These are phyloP conservation scores for Ophiocordyceps robertsii DNA, from an alignment of 2,329 filamentous ascomycete species.

Conservation along the genomic window DNA sequence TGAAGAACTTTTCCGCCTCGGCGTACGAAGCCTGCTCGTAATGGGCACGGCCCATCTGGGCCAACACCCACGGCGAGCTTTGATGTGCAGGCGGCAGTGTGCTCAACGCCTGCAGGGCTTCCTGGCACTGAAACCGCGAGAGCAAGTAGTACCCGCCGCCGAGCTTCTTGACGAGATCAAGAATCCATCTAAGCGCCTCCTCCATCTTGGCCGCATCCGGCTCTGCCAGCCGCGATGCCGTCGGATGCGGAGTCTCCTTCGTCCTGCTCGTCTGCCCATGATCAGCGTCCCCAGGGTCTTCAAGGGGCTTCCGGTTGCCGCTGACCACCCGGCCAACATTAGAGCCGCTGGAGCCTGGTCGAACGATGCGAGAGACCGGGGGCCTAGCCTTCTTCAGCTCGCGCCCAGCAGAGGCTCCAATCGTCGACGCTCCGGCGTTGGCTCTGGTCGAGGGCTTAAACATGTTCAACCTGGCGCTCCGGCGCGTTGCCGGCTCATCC, in stretches of 20 bases:
- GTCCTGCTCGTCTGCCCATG: slow-evolving; percentile 42
- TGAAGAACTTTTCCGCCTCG: slow-evolving; percentile 79
- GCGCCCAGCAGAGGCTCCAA: slow-evolving; percentile 45
- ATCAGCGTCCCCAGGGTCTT: slow-evolving; percentile 57
- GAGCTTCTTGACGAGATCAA: slow-evolving; percentile 72
- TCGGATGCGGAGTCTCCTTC: slow-evolving; percentile 27
- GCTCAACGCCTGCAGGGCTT: slow-evolving; percentile 63
- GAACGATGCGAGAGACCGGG: slow-evolving; percentile 51
- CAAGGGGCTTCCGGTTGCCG: slow-evolving; percentile 68
- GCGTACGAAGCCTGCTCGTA: slow-evolving; percentile 81
- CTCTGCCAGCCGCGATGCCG: slow-evolving; percentile 26
- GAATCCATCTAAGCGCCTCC: slow-evolving; percentile 61
- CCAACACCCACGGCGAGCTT: slow-evolving; percentile 86
- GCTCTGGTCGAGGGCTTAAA: slow-evolving; percentile 59
- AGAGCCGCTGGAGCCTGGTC: slow-evolving; percentile 50
- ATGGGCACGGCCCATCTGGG: slow-evolving; percentile 78
- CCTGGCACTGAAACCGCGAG: slow-evolving; percentile 63
- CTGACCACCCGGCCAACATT: slow-evolving; percentile 79
- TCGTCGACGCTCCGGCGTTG: slow-evolving; percentile 40
- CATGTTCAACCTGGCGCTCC: slow-evolving; percentile 57
- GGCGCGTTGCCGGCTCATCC: slow-evolving; percentile 48
- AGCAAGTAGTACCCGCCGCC: slow-evolving; percentile 68
- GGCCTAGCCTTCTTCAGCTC: slow-evolving; percentile 79
- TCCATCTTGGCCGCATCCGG: slow-evolving; percentile 51
- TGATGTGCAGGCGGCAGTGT: slow-evolving; percentile 61